Percentiles rank a stretch among this genome's conserved stretches.
Conservation (phyloP, 148 eudicot genomes). For the Hydrangea macrophylla region DNA sequence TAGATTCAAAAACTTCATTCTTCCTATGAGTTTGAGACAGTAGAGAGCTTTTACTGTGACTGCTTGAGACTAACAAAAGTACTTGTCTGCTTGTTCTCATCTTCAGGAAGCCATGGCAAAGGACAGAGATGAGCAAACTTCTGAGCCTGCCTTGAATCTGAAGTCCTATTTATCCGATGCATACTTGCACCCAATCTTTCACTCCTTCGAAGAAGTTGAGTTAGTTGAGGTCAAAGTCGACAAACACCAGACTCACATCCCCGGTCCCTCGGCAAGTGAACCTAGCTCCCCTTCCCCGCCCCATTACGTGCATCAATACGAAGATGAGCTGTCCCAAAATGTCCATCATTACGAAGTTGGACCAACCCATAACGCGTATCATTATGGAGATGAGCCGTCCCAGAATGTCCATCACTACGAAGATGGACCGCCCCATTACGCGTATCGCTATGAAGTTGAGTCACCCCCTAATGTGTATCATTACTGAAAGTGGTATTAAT, state of each 20-base stretch:
- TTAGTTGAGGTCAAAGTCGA: slow-evolving; percentile 57
- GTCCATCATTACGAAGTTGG: slow-evolving; percentile 44
- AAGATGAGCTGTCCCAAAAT: slow-evolving; percentile 30
- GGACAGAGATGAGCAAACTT: slow-evolving; percentile 55
- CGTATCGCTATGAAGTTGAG: slow-evolving; percentile 28
- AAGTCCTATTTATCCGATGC: slow-evolving; percentile 69
- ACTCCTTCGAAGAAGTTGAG: slow-evolving; percentile 75
- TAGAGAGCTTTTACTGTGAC: too few relatives aligned
- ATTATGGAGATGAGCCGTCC: slow-evolving; percentile 20
- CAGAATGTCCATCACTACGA: slow-evolving; percentile 16
- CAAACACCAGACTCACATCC: slow-evolving; percentile 28
- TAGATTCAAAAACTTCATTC: too few relatives aligned
- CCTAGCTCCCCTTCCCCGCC: slow-evolving; percentile 33
- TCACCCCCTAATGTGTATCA: slow-evolving; percentile 26
- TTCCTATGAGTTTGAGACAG: too few relatives aligned
- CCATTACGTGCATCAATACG: slow-evolving; percentile 29
- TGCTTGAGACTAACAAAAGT: not conserved
- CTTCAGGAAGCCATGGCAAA: slow-evolving; percentile 88
- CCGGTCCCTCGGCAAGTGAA: slow-evolving; percentile 30
- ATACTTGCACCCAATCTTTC: slow-evolving; percentile 89
- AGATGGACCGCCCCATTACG: slow-evolving; percentile 27
- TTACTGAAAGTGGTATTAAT: slow-evolving; percentile 14
- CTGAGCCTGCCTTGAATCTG: slow-evolving; percentile 49
- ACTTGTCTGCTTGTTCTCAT: not conserved
- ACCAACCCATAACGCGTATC: slow-evolving; percentile 30